Evolutionary conservation across 768 basidiomycete species (phyloP).

Genomic region (Rhodosporidiobolus sp.): DNA sequence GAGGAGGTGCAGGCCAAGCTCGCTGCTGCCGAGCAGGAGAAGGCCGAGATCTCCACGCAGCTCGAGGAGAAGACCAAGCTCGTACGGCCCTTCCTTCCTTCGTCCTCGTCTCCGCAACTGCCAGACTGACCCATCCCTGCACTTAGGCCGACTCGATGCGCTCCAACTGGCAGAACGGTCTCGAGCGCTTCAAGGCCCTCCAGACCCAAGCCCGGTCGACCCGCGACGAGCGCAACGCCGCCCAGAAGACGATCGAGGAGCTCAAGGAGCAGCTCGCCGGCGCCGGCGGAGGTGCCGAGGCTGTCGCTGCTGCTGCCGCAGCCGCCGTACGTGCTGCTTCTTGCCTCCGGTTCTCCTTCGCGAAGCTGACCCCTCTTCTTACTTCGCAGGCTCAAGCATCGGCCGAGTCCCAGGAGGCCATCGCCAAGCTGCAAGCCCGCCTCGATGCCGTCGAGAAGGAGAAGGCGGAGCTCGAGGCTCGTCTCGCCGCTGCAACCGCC

Average conservation of each 20-base stretch:
- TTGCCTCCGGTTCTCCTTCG: neutral
- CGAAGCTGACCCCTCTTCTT: neutral
- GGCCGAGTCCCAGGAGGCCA: constrained; percentile 16
- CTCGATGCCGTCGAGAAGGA: constrained; percentile 16
- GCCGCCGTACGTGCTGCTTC: neutral
- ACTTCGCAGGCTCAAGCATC: constrained; percentile 11
- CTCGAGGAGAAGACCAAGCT: constrained; percentile 28
- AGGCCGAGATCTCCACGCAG: neutral
- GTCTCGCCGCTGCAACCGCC: neutral
- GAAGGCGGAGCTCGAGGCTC: constrained; percentile 10
- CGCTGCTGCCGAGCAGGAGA: constrained; percentile 22
- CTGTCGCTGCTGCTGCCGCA: constrained; percentile 5
- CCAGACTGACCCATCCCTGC: neutral
- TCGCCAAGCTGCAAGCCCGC: constrained; percentile 20
- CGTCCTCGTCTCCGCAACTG: neutral
- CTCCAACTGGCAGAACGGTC: constrained; percentile 22
- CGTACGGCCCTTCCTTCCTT: neutral
- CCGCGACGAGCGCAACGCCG: constrained; percentile 35
- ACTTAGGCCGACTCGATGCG: constrained; percentile 28
- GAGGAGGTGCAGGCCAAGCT: constrained; percentile 35
- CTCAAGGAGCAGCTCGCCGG: constrained; percentile 41
- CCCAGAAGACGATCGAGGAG: constrained; percentile 46
- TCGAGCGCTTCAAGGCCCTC: constrained; percentile 42
- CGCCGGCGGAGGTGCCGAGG: constrained; percentile 4
- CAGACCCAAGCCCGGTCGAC: constrained; percentile 37